phyloP scores from a whole-genome alignment of 176 grass and related monocot genomes.

The Triticum timopheevii region DNA sequence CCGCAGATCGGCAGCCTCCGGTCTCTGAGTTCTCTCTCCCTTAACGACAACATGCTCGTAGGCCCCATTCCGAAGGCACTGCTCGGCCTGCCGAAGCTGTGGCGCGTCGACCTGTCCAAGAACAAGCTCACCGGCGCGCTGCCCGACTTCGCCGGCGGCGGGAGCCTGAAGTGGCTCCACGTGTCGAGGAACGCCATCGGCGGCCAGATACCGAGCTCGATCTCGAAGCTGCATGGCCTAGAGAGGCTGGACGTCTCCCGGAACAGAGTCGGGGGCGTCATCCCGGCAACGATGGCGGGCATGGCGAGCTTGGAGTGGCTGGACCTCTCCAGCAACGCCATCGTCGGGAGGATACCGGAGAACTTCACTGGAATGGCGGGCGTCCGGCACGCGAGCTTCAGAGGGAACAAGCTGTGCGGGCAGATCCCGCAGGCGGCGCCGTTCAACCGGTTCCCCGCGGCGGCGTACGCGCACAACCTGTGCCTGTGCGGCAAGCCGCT shows the following conservation, averaged over 20 bases:
- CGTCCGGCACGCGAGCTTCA: constrained; percentile 66
- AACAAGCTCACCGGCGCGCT: constrained; percentile 64
- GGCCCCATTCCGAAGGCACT: constrained; percentile 62
- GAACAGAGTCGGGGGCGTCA: constrained; percentile 52
- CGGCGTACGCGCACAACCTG: constrained; percentile 74
- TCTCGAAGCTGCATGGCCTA: constrained; percentile 37
- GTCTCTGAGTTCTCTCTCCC: constrained; percentile 55
- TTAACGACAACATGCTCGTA: constrained; percentile 47
- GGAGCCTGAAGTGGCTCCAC: constrained; percentile 46
- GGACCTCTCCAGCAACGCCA: constrained; percentile 49
- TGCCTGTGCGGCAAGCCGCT: constrained; percentile 82
- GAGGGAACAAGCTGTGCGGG: constrained; percentile 65
- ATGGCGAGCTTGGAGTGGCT: constrained; percentile 57
- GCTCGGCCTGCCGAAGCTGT: constrained; percentile 54
- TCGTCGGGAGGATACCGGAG: constrained; percentile 70
- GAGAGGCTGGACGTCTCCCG: constrained; percentile 65
- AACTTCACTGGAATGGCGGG: constrained; percentile 42
- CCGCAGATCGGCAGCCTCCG: constrained; percentile 46
- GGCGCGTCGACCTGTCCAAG: constrained; percentile 68
- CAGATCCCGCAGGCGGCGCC: constrained; percentile 63
- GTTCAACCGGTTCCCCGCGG: constrained; percentile 54
- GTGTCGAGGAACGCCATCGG: constrained; percentile 56
- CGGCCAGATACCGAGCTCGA: constrained; percentile 65
- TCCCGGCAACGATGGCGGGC: constrained; percentile 54
- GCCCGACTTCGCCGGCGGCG: constrained; percentile 42